A percentile compares a stretch with the other conserved stretches of the same genome.
phyloP scores from a whole-genome alignment of 2,329 filamentous ascomycete genomes.

The Capronia epimyces region DNA sequence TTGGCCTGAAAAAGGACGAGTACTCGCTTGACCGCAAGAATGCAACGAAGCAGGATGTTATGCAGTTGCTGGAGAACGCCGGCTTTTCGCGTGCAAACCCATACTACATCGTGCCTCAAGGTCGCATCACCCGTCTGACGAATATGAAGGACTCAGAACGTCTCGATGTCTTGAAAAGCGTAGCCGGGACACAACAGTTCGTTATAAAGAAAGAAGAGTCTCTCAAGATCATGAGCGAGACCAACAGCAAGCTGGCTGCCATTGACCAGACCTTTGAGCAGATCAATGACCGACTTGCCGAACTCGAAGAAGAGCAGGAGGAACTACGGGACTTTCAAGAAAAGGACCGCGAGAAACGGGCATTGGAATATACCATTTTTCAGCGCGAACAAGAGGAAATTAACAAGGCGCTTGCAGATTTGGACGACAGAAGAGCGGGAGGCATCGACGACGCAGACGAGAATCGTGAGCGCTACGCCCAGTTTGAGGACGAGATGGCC shows the following conservation, averaged over 20 bases:
- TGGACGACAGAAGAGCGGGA: slow-evolving; percentile 74
- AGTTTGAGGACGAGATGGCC: slow-evolving; percentile 72
- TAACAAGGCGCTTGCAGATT: slow-evolving; percentile 67
- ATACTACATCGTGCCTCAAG: slow-evolving; percentile 98
- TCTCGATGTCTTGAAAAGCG: slow-evolving; percentile 85
- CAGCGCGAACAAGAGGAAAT: slow-evolving; percentile 81
- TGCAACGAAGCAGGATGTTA: slow-evolving; percentile 86
- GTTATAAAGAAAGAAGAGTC: slow-evolving; percentile 87
- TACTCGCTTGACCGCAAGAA: slow-evolving; percentile 97
- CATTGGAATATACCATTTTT: slow-evolving; percentile 91
- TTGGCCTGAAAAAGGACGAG: slow-evolving; percentile 96
- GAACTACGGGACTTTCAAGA: slow-evolving; percentile 91
- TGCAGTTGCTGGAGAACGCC: slow-evolving; percentile 90
- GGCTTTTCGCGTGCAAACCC: slow-evolving; percentile 96
- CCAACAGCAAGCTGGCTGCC: slow-evolving; percentile 87
- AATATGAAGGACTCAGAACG: slow-evolving; percentile 98
- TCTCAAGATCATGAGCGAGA: slow-evolving; percentile 94
- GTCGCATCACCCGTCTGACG: slow-evolving; percentile 87
- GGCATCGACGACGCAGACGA: slow-evolving; percentile 81
- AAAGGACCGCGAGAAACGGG: slow-evolving; percentile 85
- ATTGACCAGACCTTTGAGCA: slow-evolving; percentile 89
- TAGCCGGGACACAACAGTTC: slow-evolving; percentile 97
- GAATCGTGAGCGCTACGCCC: slow-evolving; percentile 67
- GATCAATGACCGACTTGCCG: slow-evolving; percentile 80
- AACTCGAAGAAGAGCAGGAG: slow-evolving; percentile 95